These are phyloP conservation scores for Mycena crocata DNA, from an alignment of 768 basidiomycete species.

Conservation along the genomic window DNA sequence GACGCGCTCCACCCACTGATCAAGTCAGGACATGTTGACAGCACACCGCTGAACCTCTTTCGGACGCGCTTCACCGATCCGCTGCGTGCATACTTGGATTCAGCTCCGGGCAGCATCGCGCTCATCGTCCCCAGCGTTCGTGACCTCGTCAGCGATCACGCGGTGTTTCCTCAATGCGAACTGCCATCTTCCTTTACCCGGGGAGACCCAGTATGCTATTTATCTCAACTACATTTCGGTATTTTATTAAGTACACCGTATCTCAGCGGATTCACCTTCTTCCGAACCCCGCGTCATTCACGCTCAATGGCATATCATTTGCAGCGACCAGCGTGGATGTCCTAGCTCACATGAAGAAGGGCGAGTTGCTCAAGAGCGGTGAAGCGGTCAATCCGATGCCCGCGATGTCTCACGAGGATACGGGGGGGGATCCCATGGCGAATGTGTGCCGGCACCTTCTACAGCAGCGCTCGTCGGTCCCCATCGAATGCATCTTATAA, in stretches of 20 bases:
- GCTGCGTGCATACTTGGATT: constrained; percentile 66
- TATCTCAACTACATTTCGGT: neutral
- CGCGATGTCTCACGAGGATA: constrained; percentile 54
- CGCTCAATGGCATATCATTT: constrained; percentile 86
- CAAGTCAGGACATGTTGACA: constrained; percentile 78
- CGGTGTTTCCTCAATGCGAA: constrained; percentile 87
- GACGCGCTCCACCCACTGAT: constrained; percentile 82
- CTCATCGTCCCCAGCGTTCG: constrained; percentile 85
- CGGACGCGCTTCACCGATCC: constrained; percentile 67
- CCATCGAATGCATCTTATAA: constrained; percentile 1
- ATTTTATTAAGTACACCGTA: no score
- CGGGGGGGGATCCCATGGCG: constrained; percentile 79
- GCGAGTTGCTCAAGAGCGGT: constrained; percentile 79
- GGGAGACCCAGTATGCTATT: constrained; percentile 62
- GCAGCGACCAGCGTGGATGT: constrained; percentile 87
- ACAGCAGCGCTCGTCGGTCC: constrained; percentile 83
- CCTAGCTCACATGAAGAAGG: constrained; percentile 88
- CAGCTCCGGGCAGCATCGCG: constrained; percentile 76
- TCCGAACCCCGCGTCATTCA: constrained; percentile 89
- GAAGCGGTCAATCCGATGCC: constrained; percentile 67
- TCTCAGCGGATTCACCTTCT: constrained; percentile 79
- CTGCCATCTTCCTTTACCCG: constrained; percentile 55
- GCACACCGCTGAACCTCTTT: constrained; percentile 76
- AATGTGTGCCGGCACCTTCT: constrained; percentile 83
- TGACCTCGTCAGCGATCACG: constrained; percentile 83